Base-by-base conservation (phyloP, 371 early-diverging fungal species). In the Mucor circinelloides region DNA sequence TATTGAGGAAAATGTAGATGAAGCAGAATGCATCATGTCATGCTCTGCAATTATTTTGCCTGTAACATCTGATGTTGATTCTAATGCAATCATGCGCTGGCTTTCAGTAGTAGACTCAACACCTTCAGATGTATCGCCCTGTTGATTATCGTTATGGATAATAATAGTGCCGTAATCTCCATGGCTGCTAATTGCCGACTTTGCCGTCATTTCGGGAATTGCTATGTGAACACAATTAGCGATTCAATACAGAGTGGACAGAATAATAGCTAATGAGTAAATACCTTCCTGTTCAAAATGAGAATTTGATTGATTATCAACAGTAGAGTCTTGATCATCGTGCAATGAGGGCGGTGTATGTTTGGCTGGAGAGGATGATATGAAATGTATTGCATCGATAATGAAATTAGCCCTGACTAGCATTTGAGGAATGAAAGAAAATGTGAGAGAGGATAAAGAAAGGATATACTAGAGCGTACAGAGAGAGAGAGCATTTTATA, bases 121-220 rank as follows among this genome's bases (percentile, higher is more conserved):
- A 50, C n/a, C 19, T 6, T n/a, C n/a, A 19, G 44, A 13, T 50
- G 25, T 23, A 23, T 9, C 10, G 50, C 7, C 44, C 17, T 44
- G 44, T 17, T 44, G 44, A 44, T 44, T 44, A 44, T 44, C 44
- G 44, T 44, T 44, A n/a, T 50, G 50, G 50, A 50, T 50, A 50
- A 50, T 50, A 23, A 50, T 50, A 50, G 50, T 50, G 13, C 50
- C 50, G 50, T 50, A 50, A 12, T 50, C 50, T 12, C 50, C 25
- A 21, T 50, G 23, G 8, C 23, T 25, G 23, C 25, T 21, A 50
- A 7, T 50, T 50, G 25, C 50, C 50, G 50, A 25, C 23, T 50
- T 50, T 50, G 50, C 50, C 50, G 50, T 50, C 50, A 23, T 50
- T 50, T 50, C 50, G 50, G 50, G 50, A 50, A 12, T 50, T 50